Base-by-base conservation (phyloP, 169 alveolate genomes). In the Fabrea salina region DNA sequence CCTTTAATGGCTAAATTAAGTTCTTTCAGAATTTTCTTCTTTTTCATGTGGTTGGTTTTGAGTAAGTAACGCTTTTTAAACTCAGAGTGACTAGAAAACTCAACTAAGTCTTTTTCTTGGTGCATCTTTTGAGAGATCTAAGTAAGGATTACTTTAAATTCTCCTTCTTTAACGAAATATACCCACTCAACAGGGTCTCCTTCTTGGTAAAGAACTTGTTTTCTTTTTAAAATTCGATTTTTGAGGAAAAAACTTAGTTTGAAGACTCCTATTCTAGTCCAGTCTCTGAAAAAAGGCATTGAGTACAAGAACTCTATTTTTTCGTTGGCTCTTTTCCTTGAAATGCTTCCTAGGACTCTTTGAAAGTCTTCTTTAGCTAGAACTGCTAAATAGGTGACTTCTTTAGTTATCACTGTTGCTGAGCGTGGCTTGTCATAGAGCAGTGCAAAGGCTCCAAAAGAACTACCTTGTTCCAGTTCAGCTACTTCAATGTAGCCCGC, bases 361-460 rank as follows among this genome's bases (percentile, higher is more conserved):
- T 70, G 40, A 47, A 57, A 80, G 22, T 71, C 81, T 5, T 47
- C 11, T 70, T 71, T 80, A 13, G 41, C 54, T 22, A 80, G 53
- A 27, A 33, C 53, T 19, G 66, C 57, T 19, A 80, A 47, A 13
- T 40, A 30, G 41, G 75, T 50, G 3, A 54, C 56, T n/a, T 56
- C 56, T 40, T n/a, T 37, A 19, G 76, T 39, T 39, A 39, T 43
- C 30, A 82, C 47, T 32, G 81, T 68, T 0, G 82, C 80, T 33
- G 80, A 70, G 50, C 87, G 61, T 50, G 80, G 84, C 40, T 80
- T 44, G n/a, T 80, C 82, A 40, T 43, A 53, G 1, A 68, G 7
- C 16, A 80, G 41, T 2, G 87, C 83, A 22, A 75, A 22, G 40
- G 74, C 87, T 35, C 87, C 87, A 53, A 82, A 82, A 53, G 58